A percentile compares a stretch with the other conserved stretches of the same genome.
phyloP scores from a whole-genome alignment of 768 basidiomycete genomes.

The Suillus placidus region DNA sequence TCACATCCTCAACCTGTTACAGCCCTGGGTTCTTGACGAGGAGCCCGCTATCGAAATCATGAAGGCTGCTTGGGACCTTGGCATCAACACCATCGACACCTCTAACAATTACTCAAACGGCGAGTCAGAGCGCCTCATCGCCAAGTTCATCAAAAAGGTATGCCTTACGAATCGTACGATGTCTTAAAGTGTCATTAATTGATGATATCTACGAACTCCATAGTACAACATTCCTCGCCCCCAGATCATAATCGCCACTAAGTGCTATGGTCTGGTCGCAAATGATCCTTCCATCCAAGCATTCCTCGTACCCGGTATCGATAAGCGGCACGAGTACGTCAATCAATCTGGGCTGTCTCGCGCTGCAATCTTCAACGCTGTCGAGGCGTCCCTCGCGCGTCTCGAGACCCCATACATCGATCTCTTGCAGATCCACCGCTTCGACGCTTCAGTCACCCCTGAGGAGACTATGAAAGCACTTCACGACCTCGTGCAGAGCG shows the following conservation, averaged over 20 bases:
- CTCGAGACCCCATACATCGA: slow-evolving; percentile 41
- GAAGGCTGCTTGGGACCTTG: slow-evolving; percentile 43
- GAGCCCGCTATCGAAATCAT: slow-evolving; percentile 35
- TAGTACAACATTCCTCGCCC: slow-evolving; percentile 36
- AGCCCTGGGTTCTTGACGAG: slow-evolving; percentile 33
- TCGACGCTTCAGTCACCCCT: slow-evolving; percentile 37
- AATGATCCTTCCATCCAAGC: slow-evolving; percentile 10
- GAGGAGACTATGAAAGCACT: slow-evolving; percentile 55
- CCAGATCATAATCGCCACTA: slow-evolving; percentile 35
- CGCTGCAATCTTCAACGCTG: slow-evolving; percentile 39
- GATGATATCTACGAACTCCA: background rate
- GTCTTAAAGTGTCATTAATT: background rate
- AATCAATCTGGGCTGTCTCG: slow-evolving; percentile 40
- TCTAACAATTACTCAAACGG: slow-evolving; percentile 41
- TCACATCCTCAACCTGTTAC: background rate
- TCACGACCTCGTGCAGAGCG: slow-evolving; percentile 50
- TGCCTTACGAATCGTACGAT: background rate
- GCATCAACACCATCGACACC: slow-evolving; percentile 43
- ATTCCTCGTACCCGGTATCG: background rate
- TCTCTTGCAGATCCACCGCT: slow-evolving; percentile 49
- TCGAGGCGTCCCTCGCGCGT: slow-evolving; percentile 38
- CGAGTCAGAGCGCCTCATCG: slow-evolving; percentile 40
- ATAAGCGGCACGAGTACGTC: slow-evolving; percentile 21
- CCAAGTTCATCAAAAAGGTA: slow-evolving; percentile 40
- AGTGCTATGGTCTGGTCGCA: slow-evolving; percentile 23